Evolutionary conservation across 495 filamentous ascomycete genomes (phyloP).

Genomic region (Lichina pygmaea): DNA sequence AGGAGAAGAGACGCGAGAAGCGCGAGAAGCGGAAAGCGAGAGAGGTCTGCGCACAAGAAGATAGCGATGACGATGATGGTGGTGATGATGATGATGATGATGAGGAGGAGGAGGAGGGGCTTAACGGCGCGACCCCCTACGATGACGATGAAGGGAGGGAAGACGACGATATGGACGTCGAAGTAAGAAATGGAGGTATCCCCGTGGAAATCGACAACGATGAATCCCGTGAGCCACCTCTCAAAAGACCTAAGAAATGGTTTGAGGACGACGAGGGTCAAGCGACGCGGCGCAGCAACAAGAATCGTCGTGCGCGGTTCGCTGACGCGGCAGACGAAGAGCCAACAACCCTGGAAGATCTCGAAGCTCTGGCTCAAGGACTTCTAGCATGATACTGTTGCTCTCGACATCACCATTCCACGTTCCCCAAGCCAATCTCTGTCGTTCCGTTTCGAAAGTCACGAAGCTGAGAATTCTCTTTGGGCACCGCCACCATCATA

Average conservation of each 20-base stretch:
- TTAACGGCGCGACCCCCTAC: too few species aligned
- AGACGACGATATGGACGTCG: too few species aligned
- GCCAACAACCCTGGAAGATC: slow-evolving; percentile 4
- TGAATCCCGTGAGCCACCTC: background rate
- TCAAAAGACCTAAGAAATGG: slow-evolving; percentile 17
- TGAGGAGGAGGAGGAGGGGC: slow-evolving; percentile 8
- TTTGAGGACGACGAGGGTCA: slow-evolving; percentile 12
- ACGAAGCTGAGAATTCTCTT: too few species aligned
- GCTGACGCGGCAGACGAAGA: background rate
- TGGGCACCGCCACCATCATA: too few species aligned
- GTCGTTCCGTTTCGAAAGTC: too few species aligned
- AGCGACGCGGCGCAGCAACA: background rate
- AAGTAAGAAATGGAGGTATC: too few species aligned
- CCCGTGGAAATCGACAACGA: too few species aligned
- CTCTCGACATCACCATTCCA: too few species aligned
- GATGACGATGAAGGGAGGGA: too few species aligned
- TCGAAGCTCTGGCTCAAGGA: slow-evolving; percentile 4
- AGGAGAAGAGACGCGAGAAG: slow-evolving; percentile 63
- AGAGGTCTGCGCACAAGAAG: slow-evolving; percentile 27
- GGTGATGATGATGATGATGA: slow-evolving; percentile 19
- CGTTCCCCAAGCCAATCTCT: too few species aligned
- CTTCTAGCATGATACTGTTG: background rate
- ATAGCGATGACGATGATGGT: slow-evolving; percentile 13
- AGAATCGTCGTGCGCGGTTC: background rate
- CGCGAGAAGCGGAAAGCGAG: slow-evolving; percentile 59